Evolutionary conservation across 2,329 filamentous ascomycete species (phyloP), one percentile per base, ranked within the genome.

Genomic region (Ceratocystis ficicola): DNA sequence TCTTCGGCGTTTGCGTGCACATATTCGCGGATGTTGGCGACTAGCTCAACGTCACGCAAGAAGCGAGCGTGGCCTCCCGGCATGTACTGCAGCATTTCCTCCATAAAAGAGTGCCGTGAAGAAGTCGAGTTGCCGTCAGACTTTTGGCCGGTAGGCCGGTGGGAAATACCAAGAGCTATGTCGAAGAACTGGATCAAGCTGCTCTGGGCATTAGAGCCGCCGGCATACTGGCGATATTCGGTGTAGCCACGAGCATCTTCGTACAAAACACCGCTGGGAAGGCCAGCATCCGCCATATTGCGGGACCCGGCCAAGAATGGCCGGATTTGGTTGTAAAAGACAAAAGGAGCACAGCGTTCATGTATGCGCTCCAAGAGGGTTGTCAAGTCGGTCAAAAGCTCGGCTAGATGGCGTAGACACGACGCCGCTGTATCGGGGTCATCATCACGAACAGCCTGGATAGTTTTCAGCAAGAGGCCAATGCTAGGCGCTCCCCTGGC

Each of bases 121-220:
- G 76, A 73, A 5, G 48, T 65, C 77, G 76, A 69, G 71, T 72
- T 71, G 5, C 73, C 70, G 55, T 82, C 81, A 22, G 62, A 52
- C 62, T 52, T 68, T 70, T 89, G 84, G 48, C 93, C 93, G 0
- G 94, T 97, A 0, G 93, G 91, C 7, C 89, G 86, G 75, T 99
- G 94, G 73, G 94, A 87, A 64, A 99, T 83, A 55, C 91, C 91
- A 1, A 99, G 83, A 1, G 90, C 86, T 62, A 97, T 85, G 74
- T 99, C 94, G 73, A 97, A 97, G 78, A 97, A 96, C 71, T 99
- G 94, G 69, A 99, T 94, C 68, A 97, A 79, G 67, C 92, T 96
- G 79, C 90, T 95, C 76, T 99, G 94, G 0, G 94, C 94, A 72
- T 99, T 97, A 77, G 91, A 96, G 36, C 94, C 94, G 50, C 94